These are phyloP conservation scores for Phellopilus nigrolimitatus DNA, from an alignment of 1,284 basidiomycete genomes.

Conservation along the genomic window DNA sequence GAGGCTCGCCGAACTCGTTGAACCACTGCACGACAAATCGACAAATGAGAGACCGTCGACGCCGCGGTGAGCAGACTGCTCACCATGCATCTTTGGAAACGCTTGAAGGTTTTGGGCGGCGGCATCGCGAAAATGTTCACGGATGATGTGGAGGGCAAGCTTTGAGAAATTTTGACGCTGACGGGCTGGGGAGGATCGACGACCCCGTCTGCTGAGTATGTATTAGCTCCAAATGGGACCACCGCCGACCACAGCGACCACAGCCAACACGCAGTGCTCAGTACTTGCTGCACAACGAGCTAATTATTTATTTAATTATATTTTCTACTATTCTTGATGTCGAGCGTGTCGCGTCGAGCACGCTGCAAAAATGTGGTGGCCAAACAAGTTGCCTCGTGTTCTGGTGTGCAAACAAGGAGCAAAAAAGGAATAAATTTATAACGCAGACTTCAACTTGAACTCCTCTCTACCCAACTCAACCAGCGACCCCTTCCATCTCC, in stretches of 20 bases:
- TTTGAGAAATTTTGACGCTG: no score
- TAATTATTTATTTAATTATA: no score
- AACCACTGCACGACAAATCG: constrained; percentile 13
- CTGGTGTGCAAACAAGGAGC: constrained; percentile 16
- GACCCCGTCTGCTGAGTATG: no score
- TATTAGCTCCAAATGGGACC: no score
- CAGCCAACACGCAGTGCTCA: neutral
- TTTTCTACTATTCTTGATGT: no score
- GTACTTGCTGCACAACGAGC: neutral
- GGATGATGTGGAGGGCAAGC: neutral
- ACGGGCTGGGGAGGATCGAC: no score
- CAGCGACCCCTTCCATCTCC: constrained; percentile 8
- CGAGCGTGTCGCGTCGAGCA: neutral
- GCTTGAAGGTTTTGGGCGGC: neutral
- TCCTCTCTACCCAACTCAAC: neutral
- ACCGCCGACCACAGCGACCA: neutral
- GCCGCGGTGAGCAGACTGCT: neutral
- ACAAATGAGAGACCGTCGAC: neutral
- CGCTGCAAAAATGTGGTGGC: neutral
- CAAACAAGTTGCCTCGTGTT: constrained; percentile 13
- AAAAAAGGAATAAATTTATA: constrained; percentile 17
- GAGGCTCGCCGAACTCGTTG: constrained; percentile 15
- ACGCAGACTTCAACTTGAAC: constrained; percentile 11
- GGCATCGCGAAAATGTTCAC: neutral
- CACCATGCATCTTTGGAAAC: constrained; percentile 1